These are phyloP conservation scores for Diaporthe nobilis DNA, from an alignment of 2,329 filamentous ascomycete genomes.

Conservation along the genomic window DNA sequence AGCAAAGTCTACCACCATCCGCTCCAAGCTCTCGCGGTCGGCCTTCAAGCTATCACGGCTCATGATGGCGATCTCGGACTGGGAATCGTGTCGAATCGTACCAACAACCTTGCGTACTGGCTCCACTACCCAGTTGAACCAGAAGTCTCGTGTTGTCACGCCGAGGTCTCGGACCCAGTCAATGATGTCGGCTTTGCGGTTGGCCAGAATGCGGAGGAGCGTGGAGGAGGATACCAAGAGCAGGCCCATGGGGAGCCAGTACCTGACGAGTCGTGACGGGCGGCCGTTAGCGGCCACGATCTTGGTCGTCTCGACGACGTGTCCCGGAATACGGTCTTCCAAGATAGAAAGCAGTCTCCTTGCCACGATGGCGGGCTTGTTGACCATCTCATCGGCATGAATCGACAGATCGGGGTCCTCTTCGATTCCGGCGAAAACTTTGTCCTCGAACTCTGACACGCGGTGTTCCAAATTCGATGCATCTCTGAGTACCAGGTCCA, in stretches of 20 bases:
- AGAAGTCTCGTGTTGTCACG: constrained; percentile 87
- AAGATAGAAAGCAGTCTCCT: constrained; percentile 79
- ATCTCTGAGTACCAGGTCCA: constrained; percentile 86
- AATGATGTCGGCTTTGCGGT: constrained; percentile 81
- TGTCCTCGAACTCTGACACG: constrained; percentile 76
- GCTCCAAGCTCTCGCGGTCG: constrained; percentile 91
- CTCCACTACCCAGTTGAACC: constrained; percentile 95
- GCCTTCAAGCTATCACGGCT: constrained; percentile 92
- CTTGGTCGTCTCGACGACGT: constrained; percentile 69
- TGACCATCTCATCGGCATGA: constrained; percentile 61
- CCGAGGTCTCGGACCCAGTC: constrained; percentile 87
- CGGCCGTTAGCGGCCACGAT: constrained; percentile 78
- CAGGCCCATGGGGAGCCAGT: constrained; percentile 85
- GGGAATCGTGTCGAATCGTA: constrained; percentile 93
- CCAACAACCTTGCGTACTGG: constrained; percentile 86
- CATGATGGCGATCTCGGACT: constrained; percentile 96
- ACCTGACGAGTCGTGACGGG: constrained; percentile 82
- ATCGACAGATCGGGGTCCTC: constrained; percentile 72
- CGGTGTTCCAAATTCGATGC: constrained; percentile 74
- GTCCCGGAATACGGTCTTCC: constrained; percentile 75
- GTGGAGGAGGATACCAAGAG: constrained; percentile 88
- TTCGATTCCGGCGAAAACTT: constrained; percentile 74
- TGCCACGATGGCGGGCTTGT: constrained; percentile 73
- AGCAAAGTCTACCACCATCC: constrained; percentile 98
- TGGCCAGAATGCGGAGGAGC: constrained; percentile 82